A percentile compares a stretch with the other conserved stretches of the same genome.
These are phyloP conservation scores for Penicillium thymicola DNA, from an alignment of 2,329 filamentous ascomycete genomes.

Conservation along the genomic window DNA sequence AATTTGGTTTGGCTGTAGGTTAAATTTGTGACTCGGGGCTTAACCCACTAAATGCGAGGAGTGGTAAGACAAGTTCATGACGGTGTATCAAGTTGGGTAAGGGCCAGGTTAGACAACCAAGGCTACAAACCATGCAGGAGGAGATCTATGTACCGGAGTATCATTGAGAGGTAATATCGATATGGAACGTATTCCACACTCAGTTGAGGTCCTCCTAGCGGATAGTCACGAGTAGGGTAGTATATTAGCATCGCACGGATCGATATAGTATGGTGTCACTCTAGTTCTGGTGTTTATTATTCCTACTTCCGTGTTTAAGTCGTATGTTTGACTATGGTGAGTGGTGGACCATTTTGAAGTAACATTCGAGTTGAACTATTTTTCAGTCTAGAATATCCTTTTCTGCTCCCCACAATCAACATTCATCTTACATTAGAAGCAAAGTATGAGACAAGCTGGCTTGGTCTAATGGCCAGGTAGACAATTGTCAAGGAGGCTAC, in stretches of 20 bases:
- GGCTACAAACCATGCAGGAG: not conserved
- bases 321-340: no score
- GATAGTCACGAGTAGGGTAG: not conserved
- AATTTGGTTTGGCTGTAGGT: not conserved
- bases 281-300: not conserved
- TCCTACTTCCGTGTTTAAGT: fast-evolving
- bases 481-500: no score
- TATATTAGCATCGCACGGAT: not conserved
- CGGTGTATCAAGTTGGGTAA: no score
- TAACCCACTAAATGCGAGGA: not conserved
- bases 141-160: not conserved
- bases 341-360: no score
- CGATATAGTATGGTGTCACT: not conserved
- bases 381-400: no score
- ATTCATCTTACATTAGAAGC: no score
- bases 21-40: not conserved
- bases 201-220: not conserved
- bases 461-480: no score
- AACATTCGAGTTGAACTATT: no score
- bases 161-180: not conserved
- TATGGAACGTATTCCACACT: not conserved
- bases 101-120: not conserved
- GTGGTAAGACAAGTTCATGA: not conserved
- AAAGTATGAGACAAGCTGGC: no score
- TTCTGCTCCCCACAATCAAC: no score